Evolutionary conservation across 1,139 yeast genomes (phyloP).

Genomic region (Kodamaea fungicola): DNA sequence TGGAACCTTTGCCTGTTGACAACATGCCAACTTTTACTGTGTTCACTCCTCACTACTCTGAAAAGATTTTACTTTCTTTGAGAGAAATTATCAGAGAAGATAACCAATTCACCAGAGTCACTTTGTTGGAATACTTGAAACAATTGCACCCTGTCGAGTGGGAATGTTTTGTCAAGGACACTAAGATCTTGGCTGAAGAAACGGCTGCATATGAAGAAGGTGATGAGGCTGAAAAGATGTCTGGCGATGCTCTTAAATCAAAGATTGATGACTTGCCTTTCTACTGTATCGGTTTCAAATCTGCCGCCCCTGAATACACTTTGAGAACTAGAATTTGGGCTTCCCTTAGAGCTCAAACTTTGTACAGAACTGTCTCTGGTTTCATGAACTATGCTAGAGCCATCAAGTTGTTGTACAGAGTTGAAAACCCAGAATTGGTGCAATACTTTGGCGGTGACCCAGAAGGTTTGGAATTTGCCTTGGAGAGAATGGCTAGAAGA

Average conservation of each 20-base stretch:
- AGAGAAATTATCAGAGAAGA: constrained; percentile 98
- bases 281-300: constrained; percentile 98
- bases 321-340: constrained; percentile 99
- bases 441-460: constrained; percentile 99
- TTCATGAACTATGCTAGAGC: constrained; percentile 99
- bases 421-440: constrained; percentile 97
- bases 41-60: constrained; percentile 95
- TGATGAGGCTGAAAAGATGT: constrained; percentile 58
- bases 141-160: constrained; percentile 98
- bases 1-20: constrained; percentile 97
- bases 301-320: constrained; percentile 99
- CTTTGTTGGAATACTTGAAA: constrained; percentile 91
- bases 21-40: constrained; percentile 99
- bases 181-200: constrained; percentile 97
- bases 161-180: constrained; percentile 98
- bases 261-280: constrained; percentile 97
- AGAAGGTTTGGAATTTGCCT: constrained; percentile 89
- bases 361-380: constrained; percentile 98
- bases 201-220: constrained; percentile 79
- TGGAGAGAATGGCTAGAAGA: constrained; percentile 99
- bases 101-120: constrained; percentile 96
- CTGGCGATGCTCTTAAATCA: constrained; percentile 74
- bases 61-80: constrained; percentile 88
- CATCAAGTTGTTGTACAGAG: constrained; percentile 93
- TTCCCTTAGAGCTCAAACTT: constrained; percentile 94